A percentile compares a stretch with the other conserved stretches of the same genome.
These are phyloP conservation scores for Wickerhamomyces pijperi DNA, from an alignment of 805 yeast species.

Conservation along the genomic window DNA sequence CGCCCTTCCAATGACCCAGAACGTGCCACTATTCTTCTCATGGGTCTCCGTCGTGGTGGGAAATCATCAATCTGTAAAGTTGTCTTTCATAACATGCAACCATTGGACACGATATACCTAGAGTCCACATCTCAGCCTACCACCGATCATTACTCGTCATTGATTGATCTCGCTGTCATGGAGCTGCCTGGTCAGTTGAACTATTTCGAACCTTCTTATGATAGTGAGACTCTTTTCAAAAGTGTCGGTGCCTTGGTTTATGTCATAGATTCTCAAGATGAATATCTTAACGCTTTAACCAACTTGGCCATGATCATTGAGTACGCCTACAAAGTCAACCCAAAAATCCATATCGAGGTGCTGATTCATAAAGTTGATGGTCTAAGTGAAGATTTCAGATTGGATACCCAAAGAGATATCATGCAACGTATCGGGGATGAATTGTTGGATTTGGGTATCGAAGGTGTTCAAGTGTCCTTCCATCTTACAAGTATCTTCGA, in stretches of 20 bases:
- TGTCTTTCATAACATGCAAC: constrained; percentile 93
- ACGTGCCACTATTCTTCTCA: constrained; percentile 65
- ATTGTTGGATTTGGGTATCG: constrained; percentile 76
- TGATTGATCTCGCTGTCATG: constrained; percentile 81
- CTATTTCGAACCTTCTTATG: constrained; percentile 77
- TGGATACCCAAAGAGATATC: constrained; percentile 92
- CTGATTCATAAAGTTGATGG: constrained; percentile 95
- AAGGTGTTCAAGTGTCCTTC: constrained; percentile 83
- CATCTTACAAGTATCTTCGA: constrained; percentile 91
- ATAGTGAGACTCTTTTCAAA: constrained; percentile 63
- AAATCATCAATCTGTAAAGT: constrained; percentile 94
- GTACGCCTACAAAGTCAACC: constrained; percentile 76
- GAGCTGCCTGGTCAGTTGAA: constrained; percentile 93
- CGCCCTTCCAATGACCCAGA: constrained; percentile 38
- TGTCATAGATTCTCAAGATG: constrained; percentile 93
- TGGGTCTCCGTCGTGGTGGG: constrained; percentile 84
- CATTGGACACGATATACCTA: constrained; percentile 80
- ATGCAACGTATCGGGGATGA: constrained; percentile 95
- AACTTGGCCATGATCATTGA: constrained; percentile 82
- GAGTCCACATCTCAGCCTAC: constrained; percentile 89
- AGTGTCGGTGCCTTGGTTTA: constrained; percentile 86
- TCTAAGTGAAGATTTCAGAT: constrained; percentile 80
- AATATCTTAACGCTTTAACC: constrained; percentile 82
- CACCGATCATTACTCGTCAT: constrained; percentile 69
- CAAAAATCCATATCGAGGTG: constrained; percentile 80